phyloP scores from a whole-genome alignment of 1,139 yeast species.

The Sugiyamaella pinicola region DNA sequence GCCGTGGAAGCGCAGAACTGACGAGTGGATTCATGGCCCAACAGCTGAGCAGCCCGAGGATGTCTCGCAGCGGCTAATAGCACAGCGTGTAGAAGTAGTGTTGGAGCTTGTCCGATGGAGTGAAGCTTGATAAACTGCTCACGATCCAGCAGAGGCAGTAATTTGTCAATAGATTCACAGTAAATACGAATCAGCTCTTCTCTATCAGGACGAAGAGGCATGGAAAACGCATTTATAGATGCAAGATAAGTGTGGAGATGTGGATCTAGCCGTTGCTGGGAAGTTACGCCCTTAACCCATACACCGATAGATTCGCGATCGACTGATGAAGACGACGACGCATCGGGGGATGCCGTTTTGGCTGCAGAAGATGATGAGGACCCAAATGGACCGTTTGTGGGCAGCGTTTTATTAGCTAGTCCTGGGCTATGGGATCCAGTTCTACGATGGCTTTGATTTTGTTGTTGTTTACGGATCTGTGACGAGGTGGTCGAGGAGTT shows the following conservation, averaged over 20 bases:
- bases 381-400: neutral
- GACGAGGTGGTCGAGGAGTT: conserved; percentile 11
- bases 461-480: conserved; percentile 15
- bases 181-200: conserved; percentile 44
- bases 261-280: conserved; percentile 38
- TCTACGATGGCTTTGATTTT: conserved; percentile 23
- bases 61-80: conserved; percentile 47
- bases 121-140: conserved; percentile 44
- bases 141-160: conserved; percentile 46
- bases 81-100: conserved; percentile 46
- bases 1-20: conserved; percentile 42
- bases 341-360: neutral
- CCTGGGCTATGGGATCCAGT: conserved; percentile 30
- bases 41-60: conserved; percentile 41
- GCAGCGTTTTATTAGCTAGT: conserved; percentile 9
- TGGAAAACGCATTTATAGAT: conserved; percentile 46
- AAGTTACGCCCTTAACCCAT: conserved; percentile 42
- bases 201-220: conserved; percentile 41
- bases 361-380: conserved; percentile 8
- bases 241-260: conserved; percentile 42
- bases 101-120: conserved; percentile 44
- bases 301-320: conserved; percentile 41
- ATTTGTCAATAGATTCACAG: conserved; percentile 44
- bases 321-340: conserved; percentile 10
- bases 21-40: conserved; percentile 40